Conservation (phyloP, 2,329 filamentous ascomycete genomes). For the Lachnellula cervina region DNA sequence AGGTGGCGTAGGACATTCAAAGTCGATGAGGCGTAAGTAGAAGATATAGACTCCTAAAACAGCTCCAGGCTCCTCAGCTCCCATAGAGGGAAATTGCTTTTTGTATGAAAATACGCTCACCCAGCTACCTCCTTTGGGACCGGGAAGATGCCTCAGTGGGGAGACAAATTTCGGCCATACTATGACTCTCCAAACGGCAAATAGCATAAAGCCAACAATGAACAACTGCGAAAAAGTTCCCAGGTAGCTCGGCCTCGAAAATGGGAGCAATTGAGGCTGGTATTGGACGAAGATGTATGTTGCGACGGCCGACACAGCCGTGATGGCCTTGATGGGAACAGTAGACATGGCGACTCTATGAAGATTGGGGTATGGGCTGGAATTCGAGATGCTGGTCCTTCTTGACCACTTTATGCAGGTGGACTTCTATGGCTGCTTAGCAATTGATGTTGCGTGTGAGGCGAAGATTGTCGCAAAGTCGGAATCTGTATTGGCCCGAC, state of each 20-base stretch:
- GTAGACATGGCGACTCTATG: neutral
- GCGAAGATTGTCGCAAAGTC: too few relatives aligned
- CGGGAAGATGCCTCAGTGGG: constrained; percentile 52
- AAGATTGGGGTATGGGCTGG: neutral
- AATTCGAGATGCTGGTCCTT: neutral
- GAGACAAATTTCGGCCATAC: constrained; percentile 56
- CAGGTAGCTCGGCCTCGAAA: constrained; percentile 28
- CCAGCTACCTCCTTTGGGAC: constrained; percentile 40
- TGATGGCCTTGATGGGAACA: constrained; percentile 24
- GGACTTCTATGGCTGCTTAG: too few relatives aligned
- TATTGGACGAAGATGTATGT: constrained; percentile 22
- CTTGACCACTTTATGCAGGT: too few relatives aligned
- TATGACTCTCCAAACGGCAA: constrained; percentile 39
- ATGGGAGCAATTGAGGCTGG: constrained; percentile 23
- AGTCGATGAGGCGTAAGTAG: too few relatives aligned
- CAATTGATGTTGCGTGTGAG: too few relatives aligned
- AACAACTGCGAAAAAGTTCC: constrained; percentile 39
- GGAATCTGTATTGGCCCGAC: too few relatives aligned
- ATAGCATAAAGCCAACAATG: constrained; percentile 32
- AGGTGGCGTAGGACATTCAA: too few relatives aligned
- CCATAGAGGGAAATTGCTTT: too few relatives aligned
- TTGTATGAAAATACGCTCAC: too few relatives aligned
- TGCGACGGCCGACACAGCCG: constrained; percentile 18
- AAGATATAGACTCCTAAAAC: too few relatives aligned
- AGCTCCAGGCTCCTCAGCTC: too few relatives aligned